A percentile compares a stretch with the other conserved stretches of the same genome.
These are phyloP conservation scores for Mycosphaerella sp. DNA, from an alignment of 2,329 filamentous ascomycete genomes.

Conservation along the genomic window DNA sequence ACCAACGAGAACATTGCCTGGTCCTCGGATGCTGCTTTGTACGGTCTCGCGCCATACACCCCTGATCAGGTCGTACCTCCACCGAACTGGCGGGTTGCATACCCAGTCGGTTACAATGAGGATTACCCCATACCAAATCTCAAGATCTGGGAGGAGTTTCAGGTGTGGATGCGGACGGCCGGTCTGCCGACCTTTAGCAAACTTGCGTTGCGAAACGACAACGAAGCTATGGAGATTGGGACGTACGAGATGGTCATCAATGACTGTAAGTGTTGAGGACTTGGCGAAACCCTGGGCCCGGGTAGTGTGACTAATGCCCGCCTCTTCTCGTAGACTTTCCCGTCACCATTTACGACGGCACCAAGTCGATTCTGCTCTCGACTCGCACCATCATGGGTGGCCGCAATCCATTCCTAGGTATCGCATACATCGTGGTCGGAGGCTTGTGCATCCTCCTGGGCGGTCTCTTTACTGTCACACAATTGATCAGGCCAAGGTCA, in stretches of 20 bases:
- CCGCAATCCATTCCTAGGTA: conserved; percentile 90
- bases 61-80: conserved; percentile 65
- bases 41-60: conserved; percentile 61
- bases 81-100: conserved; percentile 73
- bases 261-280: conserved; percentile 58
- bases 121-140: conserved; percentile 64
- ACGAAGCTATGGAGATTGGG: conserved; percentile 58
- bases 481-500: conserved; percentile 84
- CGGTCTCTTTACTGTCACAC: conserved; percentile 78
- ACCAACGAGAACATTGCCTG: conserved; percentile 74
- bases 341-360: conserved; percentile 70
- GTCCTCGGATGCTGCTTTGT: conserved; percentile 74
- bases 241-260: conserved; percentile 70
- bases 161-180: conserved; percentile 98
- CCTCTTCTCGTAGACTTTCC: conserved; percentile 60
- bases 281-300: conserved; percentile 11
- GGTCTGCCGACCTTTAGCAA: conserved; percentile 94
- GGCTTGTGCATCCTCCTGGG: conserved; percentile 88
- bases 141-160: conserved; percentile 72
- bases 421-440: conserved; percentile 90
- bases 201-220: conserved; percentile 76
- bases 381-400: conserved; percentile 91
- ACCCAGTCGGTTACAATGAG: conserved; percentile 60
- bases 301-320: conserved; percentile 8
- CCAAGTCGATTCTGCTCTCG: conserved; percentile 82